Evolutionary conservation across 306 rosid genomes (phyloP).

Genomic region (Prunus armeniaca): DNA sequence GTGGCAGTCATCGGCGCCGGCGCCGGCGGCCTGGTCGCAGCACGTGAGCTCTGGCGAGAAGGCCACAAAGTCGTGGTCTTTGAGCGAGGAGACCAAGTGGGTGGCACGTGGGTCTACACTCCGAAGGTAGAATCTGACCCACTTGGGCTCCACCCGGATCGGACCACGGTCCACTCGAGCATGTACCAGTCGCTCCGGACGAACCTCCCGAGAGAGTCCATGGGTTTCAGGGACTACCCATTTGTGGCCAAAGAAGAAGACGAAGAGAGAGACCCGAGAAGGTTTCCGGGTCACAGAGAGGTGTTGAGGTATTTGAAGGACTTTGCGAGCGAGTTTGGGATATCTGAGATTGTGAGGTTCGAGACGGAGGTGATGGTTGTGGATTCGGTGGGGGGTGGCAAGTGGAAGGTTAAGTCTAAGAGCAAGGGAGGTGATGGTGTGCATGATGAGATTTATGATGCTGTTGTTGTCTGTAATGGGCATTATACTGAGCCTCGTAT

Average conservation of each 20-base stretch:
- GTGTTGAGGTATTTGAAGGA: constrained; percentile 44
- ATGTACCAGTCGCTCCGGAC: constrained; percentile 34
- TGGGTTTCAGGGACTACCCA: constrained; percentile 41
- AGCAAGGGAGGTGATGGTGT: constrained; percentile 21
- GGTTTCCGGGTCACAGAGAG: constrained; percentile 54
- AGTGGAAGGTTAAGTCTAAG: constrained; percentile 37
- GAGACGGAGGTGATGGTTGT: constrained; percentile 39
- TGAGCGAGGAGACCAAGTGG: constrained; percentile 30
- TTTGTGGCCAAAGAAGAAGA: constrained; percentile 22
- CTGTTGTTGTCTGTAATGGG: constrained; percentile 48
- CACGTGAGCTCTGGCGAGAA: constrained; percentile 35
- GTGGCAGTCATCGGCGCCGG: constrained; percentile 43
- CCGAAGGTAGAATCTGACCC: constrained; percentile 31
- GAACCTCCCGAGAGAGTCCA: constrained; percentile 38
- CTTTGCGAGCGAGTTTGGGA: constrained; percentile 36
- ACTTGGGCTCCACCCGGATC: constrained; percentile 26
- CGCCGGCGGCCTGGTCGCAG: constrained; percentile 30
- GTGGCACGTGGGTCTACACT: constrained; percentile 42
- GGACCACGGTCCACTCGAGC: constrained; percentile 29
- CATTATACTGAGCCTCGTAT: constrained; percentile 38
- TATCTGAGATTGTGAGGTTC: constrained; percentile 34
- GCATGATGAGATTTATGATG: constrained; percentile 35
- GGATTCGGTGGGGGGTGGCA: constrained; percentile 26
- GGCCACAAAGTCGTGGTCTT: constrained; percentile 31
- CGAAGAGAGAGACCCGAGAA: constrained; percentile 36